phyloP scores from a whole-genome alignment of 2,329 filamentous ascomycete species.

The Cladosporium sp. region DNA sequence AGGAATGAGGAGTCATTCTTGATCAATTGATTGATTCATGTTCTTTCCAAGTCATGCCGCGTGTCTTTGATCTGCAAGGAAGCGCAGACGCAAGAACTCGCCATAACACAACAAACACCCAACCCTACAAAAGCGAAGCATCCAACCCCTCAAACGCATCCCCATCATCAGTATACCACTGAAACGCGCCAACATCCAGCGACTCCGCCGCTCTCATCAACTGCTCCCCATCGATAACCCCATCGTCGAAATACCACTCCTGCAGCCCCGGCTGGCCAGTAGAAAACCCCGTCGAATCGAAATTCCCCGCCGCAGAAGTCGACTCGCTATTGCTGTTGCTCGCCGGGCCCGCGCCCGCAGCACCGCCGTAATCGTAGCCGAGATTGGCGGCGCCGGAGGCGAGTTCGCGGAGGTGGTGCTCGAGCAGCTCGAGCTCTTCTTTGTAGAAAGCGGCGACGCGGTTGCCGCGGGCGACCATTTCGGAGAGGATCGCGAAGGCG shows the following conservation, averaged over 20 bases:
- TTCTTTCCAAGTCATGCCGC: too few relatives aligned
- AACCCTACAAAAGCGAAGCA: conserved; percentile 1
- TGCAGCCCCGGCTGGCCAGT: neutral
- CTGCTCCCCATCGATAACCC: conserved; percentile 15
- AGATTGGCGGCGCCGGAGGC: conserved; percentile 4
- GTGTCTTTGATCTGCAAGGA: too few relatives aligned
- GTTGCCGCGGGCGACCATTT: conserved; percentile 27
- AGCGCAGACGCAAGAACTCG: neutral
- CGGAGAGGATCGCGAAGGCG: conserved; percentile 24
- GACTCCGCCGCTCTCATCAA: conserved; percentile 80
- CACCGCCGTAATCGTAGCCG: neutral
- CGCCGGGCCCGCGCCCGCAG: conserved; percentile 1
- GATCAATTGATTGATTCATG: too few relatives aligned
- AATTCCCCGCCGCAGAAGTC: neutral
- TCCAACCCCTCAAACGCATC: conserved; percentile 10
- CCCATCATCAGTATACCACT: conserved; percentile 13
- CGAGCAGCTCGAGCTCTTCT: conserved; percentile 24
- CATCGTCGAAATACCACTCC: conserved; percentile 18
- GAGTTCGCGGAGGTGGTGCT: conserved; percentile 18
- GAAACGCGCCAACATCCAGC: conserved; percentile 52
- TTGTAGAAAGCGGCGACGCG: conserved; percentile 25
- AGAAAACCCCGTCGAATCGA: conserved; percentile 11
- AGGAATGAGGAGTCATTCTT: too few relatives aligned
- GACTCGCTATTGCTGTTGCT: conserved; percentile 13
- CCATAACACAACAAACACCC: neutral